Base-by-base conservation (phyloP, 108 stramenopile genomes). In the Nitzschia sp. region DNA sequence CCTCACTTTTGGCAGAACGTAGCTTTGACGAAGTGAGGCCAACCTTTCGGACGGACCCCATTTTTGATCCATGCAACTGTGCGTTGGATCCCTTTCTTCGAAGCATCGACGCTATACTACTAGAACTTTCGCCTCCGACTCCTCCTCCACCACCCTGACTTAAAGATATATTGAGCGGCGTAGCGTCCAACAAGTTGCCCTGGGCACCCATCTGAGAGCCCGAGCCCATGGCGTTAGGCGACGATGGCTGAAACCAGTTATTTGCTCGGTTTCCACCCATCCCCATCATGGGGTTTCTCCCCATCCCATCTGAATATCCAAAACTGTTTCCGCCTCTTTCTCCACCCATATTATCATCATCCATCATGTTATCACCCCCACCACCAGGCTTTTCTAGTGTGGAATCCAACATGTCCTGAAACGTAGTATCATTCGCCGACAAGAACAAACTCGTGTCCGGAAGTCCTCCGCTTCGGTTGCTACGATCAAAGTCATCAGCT, bases 1-100 rank as follows among this genome's bases (percentile, higher is more conserved):
- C 74, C 3, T 75, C 74, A 32, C 67, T 68, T 28, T 63, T 68
- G 25, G 32, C 47, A 5, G 58, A 49, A 18, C 62, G 32, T 46
- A 74, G 24, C 29, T 70, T 70, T 0, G 38, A 31, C 19, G 68
- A 70, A 4, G 54, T 59, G 33, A 28, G 6, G 58, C 49, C 27
- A 13, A 55, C 68, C 24, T 70, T 70, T 15, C 35, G 46, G 19
- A 70, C 58, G 1, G 68, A 27, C 15, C 54, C 54, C 3, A 21
- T 4, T 36, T 55, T 49, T 3, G 4, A 17, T 8, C 55, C 13
- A 30, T 53, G 26, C 2, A 59, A 27, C 42, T 59, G 53, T 47
- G 56, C 25, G 58, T 59, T 58, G 2, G 56, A 59, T 1, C 54
- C 46, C 45, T 58, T 70, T 25, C 54, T 70, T 58, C 58, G 38